Conservation (phyloP, 805 yeast species). For the Komagataella mondaviorum region DNA sequence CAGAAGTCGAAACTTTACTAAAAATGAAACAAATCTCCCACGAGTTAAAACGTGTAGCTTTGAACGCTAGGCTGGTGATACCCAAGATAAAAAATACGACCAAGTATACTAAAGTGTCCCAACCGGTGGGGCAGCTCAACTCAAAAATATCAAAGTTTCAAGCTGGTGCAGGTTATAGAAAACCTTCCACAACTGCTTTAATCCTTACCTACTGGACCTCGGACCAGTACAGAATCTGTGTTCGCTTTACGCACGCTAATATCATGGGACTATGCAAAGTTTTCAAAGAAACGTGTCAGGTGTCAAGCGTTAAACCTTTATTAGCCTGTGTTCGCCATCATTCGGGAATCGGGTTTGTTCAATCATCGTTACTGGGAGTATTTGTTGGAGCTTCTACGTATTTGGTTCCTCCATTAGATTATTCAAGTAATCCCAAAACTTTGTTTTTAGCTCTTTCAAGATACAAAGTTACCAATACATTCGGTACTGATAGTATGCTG, state of each 20-base stretch:
- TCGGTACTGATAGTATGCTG: conserved; percentile 74
- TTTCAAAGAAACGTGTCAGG: conserved; percentile 82
- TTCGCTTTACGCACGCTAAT: conserved; percentile 42
- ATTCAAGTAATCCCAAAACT: conserved; percentile 57
- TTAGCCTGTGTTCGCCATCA: conserved; percentile 82
- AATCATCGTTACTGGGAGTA: conserved; percentile 72
- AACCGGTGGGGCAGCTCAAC: conserved; percentile 25
- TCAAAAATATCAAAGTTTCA: conserved; percentile 29
- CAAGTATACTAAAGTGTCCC: conserved; percentile 31
- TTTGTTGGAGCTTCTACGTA: conserved; percentile 81
- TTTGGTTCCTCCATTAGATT: conserved; percentile 65
- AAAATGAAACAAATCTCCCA: conserved; percentile 56
- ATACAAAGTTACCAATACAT: conserved; percentile 74
- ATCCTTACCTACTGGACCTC: conserved; percentile 62
- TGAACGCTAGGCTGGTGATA: conserved; percentile 9
- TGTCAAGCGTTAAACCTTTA: conserved; percentile 57
- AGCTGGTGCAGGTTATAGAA: conserved; percentile 13
- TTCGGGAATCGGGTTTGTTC: conserved; percentile 77
- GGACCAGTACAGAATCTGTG: conserved; percentile 55
- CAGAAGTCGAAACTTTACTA: conserved; percentile 55
- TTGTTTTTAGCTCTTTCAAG: conserved; percentile 62
- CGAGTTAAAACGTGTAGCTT: conserved; percentile 30
- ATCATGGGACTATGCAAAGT: conserved; percentile 75
- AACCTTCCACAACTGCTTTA: conserved; percentile 28
- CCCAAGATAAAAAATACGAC: conserved; percentile 56